Conservation (phyloP, 331 rosid species). For the Malus hybrid region DNA sequence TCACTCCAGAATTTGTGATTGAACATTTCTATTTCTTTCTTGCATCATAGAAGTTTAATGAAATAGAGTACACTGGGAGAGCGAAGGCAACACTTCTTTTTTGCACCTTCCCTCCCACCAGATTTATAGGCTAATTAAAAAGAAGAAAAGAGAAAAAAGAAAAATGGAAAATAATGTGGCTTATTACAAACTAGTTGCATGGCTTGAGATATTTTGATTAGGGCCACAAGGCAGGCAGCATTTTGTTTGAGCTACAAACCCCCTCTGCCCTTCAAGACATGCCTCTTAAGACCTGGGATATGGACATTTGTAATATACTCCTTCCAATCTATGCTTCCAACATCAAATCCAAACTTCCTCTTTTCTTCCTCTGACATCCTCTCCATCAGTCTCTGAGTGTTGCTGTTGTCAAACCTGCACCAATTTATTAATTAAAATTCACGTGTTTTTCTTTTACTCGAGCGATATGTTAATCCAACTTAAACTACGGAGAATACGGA, state of each 20-base stretch:
- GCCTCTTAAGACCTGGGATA: conserved; percentile 80
- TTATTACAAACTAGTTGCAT: conserved; percentile 15
- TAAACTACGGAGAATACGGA: no score
- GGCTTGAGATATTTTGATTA: background rate
- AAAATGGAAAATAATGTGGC: background rate
- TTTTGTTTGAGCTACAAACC: conserved; percentile 22
- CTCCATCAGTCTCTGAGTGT: conserved; percentile 63
- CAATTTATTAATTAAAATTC: background rate
- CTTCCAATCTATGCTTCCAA: conserved; percentile 68
- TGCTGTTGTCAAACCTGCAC: conserved; percentile 89
- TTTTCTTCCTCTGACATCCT: conserved; percentile 83
- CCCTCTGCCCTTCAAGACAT: conserved; percentile 93
- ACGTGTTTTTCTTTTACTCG: no score
- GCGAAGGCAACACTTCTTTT: conserved; percentile 14
- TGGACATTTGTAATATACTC: conserved; percentile 79
- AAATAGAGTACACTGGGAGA: conserved; percentile 10
- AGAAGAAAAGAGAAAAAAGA: background rate
- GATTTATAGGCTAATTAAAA: background rate
- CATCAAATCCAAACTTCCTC: conserved; percentile 70
- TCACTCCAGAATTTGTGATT: background rate
- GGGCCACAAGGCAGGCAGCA: background rate
- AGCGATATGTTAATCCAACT: no score
- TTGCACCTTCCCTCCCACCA: background rate
- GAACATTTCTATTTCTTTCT: background rate
- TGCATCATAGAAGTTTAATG: conserved; percentile 6